Evolutionary conservation across 352 stramenopile species (phyloP), one percentile per base, ranked within the genome.

Genomic region (Pythium graminicola): DNA sequence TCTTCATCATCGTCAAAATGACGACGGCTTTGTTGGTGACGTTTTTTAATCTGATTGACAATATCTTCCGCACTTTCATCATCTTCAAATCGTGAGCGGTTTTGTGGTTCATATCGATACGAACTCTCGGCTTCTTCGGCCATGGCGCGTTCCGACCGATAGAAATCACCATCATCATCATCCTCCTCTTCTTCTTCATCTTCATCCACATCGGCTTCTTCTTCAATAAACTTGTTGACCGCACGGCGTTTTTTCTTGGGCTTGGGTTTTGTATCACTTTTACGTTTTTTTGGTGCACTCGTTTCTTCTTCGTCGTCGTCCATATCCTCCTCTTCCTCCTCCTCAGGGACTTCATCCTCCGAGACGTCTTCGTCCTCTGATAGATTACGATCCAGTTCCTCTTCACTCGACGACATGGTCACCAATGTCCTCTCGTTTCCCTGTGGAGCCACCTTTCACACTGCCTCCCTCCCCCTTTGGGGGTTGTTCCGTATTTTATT

Each of bases 161-260:
- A 91, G 38, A 89, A 86, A 43, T 85, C 82, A 23, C 78, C 77
- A 19, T 76, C 65, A 5, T 90, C 80, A 5, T 94, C 83, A 2
- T 91, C 84, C 46, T 94, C 84, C 41, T 92, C 83, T 28, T 93
- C 81, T 10, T 90, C 81, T 29, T 94, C 84, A 35, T 94, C 84
- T 32, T 92, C 84, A 33, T 92, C 84, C 22, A 93, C 84, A 45
- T 94, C 84, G 32, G 84, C 84, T 46, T 93, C 83, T 42, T 93
- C 81, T 47, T 94, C 84, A 43, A 94, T 94, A 61, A 94, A 94
- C 62, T 89, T 94, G 73, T 90, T 93, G 24, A 92, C 73, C 36
- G 60, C 73, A 72, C 38, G 88, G 48, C 81, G 80, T 58, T 94
- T 94, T 71, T 93, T 93, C 57, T 92, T 92, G 39, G 69, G 61